phyloP scores from a whole-genome alignment of 2,329 filamentous ascomycete genomes.

The Colletotrichum filicis region DNA sequence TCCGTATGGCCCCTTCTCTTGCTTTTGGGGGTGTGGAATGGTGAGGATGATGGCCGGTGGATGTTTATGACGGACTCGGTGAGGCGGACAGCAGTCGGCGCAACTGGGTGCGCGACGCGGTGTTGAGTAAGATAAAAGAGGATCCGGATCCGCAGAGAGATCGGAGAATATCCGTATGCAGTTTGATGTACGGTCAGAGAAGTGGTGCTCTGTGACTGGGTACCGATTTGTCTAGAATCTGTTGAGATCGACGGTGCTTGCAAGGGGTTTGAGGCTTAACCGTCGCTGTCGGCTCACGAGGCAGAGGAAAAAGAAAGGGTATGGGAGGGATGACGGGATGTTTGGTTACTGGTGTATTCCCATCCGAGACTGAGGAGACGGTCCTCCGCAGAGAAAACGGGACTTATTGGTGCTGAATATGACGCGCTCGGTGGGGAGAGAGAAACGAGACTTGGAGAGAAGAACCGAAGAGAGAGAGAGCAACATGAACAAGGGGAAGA shows the following conservation, averaged over 20 bases:
- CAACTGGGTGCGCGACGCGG: conserved; percentile 1
- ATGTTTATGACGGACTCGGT: neutral
- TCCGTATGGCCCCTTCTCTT: neutral
- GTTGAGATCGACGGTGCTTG: conserved; percentile 28
- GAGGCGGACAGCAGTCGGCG: neutral
- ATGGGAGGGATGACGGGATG: neutral
- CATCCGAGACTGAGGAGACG: neutral
- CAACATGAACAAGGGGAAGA: neutral
- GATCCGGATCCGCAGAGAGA: conserved; percentile 8
- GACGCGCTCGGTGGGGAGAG: too few relatives aligned
- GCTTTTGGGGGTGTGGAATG: neutral
- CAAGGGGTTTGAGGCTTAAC: neutral
- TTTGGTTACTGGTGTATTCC: neutral
- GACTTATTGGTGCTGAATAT: neutral
- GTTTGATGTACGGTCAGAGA: neutral
- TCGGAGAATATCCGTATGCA: conserved; percentile 20
- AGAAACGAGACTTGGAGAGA: neutral
- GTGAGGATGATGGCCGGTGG: conserved; percentile 7
- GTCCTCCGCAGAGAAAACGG: neutral
- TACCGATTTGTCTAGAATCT: neutral
- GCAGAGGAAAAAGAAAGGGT: neutral
- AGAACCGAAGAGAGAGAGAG: neutral
- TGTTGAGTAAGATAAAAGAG: conserved; percentile 22
- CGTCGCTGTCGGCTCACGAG: neutral
- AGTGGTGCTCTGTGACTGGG: neutral